phyloP scores from a whole-genome alignment of 2,329 filamentous ascomycete species.

The Colletotrichum spinosum region DNA sequence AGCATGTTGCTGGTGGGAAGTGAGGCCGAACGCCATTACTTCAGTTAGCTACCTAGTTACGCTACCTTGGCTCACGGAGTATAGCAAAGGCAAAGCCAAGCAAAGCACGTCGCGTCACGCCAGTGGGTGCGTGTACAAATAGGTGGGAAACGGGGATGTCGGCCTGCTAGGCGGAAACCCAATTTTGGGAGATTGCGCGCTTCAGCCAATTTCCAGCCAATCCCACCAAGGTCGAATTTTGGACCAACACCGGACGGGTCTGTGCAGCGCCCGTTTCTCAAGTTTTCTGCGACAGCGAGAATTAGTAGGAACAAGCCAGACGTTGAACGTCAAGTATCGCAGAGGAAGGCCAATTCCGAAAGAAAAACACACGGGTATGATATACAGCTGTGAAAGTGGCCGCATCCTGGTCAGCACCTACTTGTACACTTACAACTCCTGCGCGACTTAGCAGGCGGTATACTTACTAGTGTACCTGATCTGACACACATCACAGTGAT shows the following conservation, averaged over 20 bases:
- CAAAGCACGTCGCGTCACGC: slow-evolving; percentile 8
- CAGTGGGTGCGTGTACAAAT: slow-evolving; percentile 11
- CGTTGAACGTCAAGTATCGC: background rate
- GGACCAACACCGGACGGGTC: slow-evolving; percentile 21
- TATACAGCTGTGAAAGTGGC: too few species aligned
- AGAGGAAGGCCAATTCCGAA: too few species aligned
- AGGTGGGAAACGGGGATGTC: slow-evolving; percentile 18
- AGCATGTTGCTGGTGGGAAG: background rate
- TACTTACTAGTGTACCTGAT: too few species aligned
- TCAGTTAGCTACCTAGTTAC: too few species aligned
- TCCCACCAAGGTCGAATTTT: slow-evolving; percentile 9
- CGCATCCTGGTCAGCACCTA: too few species aligned
- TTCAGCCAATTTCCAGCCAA: slow-evolving; percentile 32
- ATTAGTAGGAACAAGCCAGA: slow-evolving; percentile 14
- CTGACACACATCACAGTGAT: too few species aligned
- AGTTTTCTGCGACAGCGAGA: slow-evolving; percentile 7
- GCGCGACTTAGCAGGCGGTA: too few species aligned
- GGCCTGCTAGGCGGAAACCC: slow-evolving; percentile 25
- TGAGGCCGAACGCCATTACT: too few species aligned
- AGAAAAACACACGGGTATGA: too few species aligned
- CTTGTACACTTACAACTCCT: too few species aligned
- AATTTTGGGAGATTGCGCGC: slow-evolving; percentile 32
- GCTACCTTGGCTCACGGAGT: too few species aligned
- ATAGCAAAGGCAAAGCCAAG: too few species aligned
- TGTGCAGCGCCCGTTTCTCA: slow-evolving; percentile 23